Evolutionary conservation across 2,329 filamentous ascomycete species (phyloP), one percentile per base, ranked within the genome.

Genomic region (Colletotrichum tabaci): DNA sequence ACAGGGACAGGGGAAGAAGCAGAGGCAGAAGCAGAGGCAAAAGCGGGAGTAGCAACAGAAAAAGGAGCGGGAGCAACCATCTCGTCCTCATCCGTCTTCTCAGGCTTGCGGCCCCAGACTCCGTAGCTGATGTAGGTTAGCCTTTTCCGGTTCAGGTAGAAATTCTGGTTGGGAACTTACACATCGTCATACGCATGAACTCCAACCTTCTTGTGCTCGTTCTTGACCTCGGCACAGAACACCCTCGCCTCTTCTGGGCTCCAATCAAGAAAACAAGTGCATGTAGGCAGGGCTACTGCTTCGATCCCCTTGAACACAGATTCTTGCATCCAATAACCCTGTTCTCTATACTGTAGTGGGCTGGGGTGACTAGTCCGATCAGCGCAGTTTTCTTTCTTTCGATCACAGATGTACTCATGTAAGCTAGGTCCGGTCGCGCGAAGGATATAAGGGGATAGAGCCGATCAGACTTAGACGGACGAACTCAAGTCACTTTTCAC

Each of bases 331-430:
- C 69, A 74, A 21, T 4, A 26, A 9, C 71, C 87, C 1, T 88
- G 75, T 58, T 88, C 83, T 75, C 88, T 90, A 23, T 23, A 23
- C 23, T 23, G n/a, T n/a, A n/a, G n/a, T n/a, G n/a, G n/a, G n/a
- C n/a, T n/a, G n/a, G n/a, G n/a, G n/a, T n/a, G n/a, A n/a, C n/a
- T n/a, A n/a, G n/a, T n/a, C n/a, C n/a, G n/a, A n/a, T n/a, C n/a
- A n/a, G n/a, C n/a, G n/a, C n/a, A n/a, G n/a, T n/a, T n/a, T n/a
- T n/a, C n/a, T n/a, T n/a, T n/a, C n/a, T n/a, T n/a, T n/a, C n/a
- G n/a, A n/a, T n/a, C n/a, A n/a, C n/a, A n/a, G n/a, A n/a, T n/a
- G n/a, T n/a, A n/a, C n/a, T n/a, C n/a, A n/a, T n/a, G n/a, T n/a
- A n/a, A n/a, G n/a, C n/a, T n/a, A n/a, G n/a, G n/a, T n/a, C n/a